Conservation (phyloP, 2,329 filamentous ascomycete species). For the Hypoxylon sp. region DNA sequence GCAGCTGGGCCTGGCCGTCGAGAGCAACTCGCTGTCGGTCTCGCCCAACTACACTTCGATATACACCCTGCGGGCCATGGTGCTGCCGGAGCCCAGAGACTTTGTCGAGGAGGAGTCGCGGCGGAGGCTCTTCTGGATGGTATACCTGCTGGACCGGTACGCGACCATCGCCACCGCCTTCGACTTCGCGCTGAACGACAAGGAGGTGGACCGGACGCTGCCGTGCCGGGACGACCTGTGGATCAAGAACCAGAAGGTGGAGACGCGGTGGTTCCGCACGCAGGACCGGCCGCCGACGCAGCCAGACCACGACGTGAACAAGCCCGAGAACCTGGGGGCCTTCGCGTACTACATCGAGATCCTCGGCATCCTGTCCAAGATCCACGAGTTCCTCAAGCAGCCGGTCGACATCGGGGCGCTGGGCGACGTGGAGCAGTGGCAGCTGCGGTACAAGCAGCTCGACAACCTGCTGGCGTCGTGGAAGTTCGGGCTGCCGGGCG, state of each 20-base stretch:
- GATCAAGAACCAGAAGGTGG: conserved; percentile 81
- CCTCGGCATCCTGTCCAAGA: conserved; percentile 83
- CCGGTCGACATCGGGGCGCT: conserved; percentile 88
- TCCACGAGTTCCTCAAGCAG: conserved; percentile 87
- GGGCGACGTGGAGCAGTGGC: conserved; percentile 88
- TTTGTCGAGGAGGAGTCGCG: conserved; percentile 91
- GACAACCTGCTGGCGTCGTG: conserved; percentile 81
- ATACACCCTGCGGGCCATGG: conserved; percentile 85
- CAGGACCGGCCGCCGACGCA: conserved; percentile 53
- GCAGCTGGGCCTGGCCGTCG: conserved; percentile 84
- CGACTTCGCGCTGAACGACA: conserved; percentile 87
- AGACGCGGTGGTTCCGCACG: conserved; percentile 81
- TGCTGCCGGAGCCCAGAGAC: conserved; percentile 80
- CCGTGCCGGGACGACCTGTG: conserved; percentile 90
- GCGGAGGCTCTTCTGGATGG: conserved; percentile 90
- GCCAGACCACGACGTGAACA: conserved; percentile 69
- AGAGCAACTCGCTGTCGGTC: conserved; percentile 79
- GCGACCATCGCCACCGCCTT: conserved; percentile 91
- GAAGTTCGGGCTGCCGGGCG: conserved; percentile 82
- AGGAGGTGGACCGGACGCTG: conserved; percentile 85
- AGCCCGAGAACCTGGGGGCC: conserved; percentile 82
- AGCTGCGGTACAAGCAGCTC: conserved; percentile 83
- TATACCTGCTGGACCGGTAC: conserved; percentile 89
- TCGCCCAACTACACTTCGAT: conserved; percentile 85
- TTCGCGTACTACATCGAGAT: conserved; percentile 94